phyloP scores from a whole-genome alignment of 495 filamentous ascomycete genomes.

The Xanthoparmelia taractica region DNA sequence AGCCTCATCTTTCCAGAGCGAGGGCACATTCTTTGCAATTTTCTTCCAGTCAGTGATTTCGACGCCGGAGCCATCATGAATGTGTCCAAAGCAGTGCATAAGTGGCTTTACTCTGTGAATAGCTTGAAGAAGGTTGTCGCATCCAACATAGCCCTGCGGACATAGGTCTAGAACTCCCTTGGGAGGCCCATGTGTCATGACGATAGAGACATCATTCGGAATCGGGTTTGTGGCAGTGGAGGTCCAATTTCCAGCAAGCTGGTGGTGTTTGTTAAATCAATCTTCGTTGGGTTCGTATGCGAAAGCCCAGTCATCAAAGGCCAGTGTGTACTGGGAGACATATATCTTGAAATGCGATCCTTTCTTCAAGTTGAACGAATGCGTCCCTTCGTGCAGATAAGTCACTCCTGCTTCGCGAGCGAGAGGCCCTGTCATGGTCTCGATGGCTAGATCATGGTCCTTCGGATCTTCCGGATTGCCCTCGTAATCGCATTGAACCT shows the following conservation, averaged over 20 bases:
- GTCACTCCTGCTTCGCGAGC: constrained; percentile 49
- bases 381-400: constrained; percentile 59
- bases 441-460: constrained; percentile 25
- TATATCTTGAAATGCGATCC: constrained; percentile 58
- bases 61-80: constrained; percentile 39
- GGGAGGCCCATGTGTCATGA: constrained; percentile 71
- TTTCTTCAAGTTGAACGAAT: constrained; percentile 48
- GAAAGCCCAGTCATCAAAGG: constrained; percentile 54
- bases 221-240: constrained; percentile 41
- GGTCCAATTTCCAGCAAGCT: constrained; percentile 18
- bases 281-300: constrained; percentile 48
- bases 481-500: constrained; percentile 16
- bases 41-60: constrained; percentile 17
- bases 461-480: constrained; percentile 23
- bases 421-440: constrained; percentile 38
- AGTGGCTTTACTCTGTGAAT: constrained; percentile 38
- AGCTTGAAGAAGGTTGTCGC: constrained; percentile 43
- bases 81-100: constrained; percentile 56
- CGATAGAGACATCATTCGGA: constrained; percentile 50
- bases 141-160: constrained; percentile 36
- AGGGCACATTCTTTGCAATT: neutral
- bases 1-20: neutral
- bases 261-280: constrained; percentile 40
- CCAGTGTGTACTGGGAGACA: constrained; percentile 61
- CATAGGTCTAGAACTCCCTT: constrained; percentile 46